Base-by-base conservation (phyloP, 805 yeast species). In the Komagataella kurtzmanii region DNA sequence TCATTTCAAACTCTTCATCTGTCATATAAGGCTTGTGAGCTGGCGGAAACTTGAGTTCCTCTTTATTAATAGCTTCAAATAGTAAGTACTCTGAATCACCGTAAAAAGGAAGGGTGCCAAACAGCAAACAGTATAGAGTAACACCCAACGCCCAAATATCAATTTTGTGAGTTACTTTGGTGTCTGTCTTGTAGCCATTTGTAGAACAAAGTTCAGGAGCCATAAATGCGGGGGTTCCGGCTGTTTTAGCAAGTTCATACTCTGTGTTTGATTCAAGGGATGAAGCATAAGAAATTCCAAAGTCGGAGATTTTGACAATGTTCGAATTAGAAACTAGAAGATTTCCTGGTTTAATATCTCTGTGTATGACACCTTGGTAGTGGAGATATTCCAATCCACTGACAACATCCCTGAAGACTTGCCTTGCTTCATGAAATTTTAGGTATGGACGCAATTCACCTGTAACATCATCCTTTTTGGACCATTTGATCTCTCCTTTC, bases 131-230 rank as follows among this genome's bases (percentile, higher is more conserved):
- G 65, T 81, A 93, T 17, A 93, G 68, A 0, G 98, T 90, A 5
- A 91, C 89, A 8, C 99, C 99, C 18, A 89, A 66, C 0, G 99
- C 96, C 99, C 99, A 93, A n/a, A 91, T 85, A 67, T 93, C 99
- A 52, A 93, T 86, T 65, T 86, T 88, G 62, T 82, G 74, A 51
- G 87, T 83, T 46, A 91, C 84, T 44, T 24, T 23, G n/a, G 45
- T 17, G 44, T 24, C 44, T 3, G 81, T 77, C 36, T 58, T 62
- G 5, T 60, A 59, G 50, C 65, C 75, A 52, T 76, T 79, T 1
- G 86, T 81, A 51, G 75, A 74, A 62, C 97, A 90, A 48, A 90
- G 72, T 63, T 93, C 99, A 0, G 97, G 97, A 0, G 98, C 96
- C 60, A 89, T 83, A 65, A 91, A 91, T 0, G 97, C 97, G 1